A percentile compares a stretch with the other conserved stretches of the same genome.
Conservation (phyloP, 306 rosid genomes). For the Betula pendula region DNA sequence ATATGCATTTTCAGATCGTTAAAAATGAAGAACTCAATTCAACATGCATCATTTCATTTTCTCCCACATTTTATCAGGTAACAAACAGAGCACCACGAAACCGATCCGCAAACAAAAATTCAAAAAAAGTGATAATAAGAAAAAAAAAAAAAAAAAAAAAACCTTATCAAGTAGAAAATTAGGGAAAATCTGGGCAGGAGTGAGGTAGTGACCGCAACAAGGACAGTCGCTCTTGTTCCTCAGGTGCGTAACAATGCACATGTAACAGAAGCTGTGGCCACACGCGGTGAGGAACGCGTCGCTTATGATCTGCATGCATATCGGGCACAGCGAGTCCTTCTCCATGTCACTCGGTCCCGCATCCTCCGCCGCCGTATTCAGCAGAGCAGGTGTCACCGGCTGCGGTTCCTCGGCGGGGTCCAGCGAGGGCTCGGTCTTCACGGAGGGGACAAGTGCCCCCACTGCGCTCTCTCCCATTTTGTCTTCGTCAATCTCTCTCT, state of each 20-base stretch:
- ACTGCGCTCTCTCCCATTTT: slow-evolving; percentile 22
- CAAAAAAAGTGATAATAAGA: neutral
- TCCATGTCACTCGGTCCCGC: slow-evolving; percentile 41
- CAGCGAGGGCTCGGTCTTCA: slow-evolving; percentile 14
- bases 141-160: neutral
- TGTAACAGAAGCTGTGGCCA: slow-evolving; percentile 94
- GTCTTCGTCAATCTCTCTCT: neutral
- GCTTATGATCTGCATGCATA: slow-evolving; percentile 92
- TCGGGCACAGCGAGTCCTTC: slow-evolving; percentile 86
- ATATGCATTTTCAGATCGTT: neutral
- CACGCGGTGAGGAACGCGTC: slow-evolving; percentile 85
- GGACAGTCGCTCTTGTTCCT: slow-evolving; percentile 93
- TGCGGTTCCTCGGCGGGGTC: slow-evolving; percentile 9
- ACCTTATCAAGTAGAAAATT: slow-evolving; percentile 89
- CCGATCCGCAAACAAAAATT: neutral
- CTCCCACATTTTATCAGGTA: neutral
- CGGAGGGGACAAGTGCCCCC: slow-evolving; percentile 21
- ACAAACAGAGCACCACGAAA: slow-evolving; percentile 5
- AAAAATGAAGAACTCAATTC: neutral
- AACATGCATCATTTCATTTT: neutral
- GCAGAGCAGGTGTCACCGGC: neutral
- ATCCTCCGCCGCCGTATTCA: slow-evolving; percentile 14
- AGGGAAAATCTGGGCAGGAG: slow-evolving; percentile 71
- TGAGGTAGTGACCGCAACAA: slow-evolving; percentile 82
- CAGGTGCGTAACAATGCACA: slow-evolving; percentile 95